Conservation (phyloP, 208 protist genomes). For the Crithidia acanthocephali region DNA sequence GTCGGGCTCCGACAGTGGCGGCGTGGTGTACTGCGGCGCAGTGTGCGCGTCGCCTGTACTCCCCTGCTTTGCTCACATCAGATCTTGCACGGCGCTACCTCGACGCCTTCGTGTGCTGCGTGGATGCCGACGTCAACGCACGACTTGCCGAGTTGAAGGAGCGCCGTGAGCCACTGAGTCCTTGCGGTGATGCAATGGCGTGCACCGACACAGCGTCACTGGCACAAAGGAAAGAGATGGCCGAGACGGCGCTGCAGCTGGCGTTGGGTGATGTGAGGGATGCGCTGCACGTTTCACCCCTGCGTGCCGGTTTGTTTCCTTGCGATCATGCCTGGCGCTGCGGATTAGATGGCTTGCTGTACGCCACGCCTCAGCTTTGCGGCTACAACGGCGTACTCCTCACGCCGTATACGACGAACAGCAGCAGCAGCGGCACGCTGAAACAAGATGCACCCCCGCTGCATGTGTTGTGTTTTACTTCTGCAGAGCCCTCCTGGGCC, state of each 20-base stretch:
- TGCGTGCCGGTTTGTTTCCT: conserved; percentile 34
- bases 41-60: conserved; percentile 14
- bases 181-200: too few relatives aligned
- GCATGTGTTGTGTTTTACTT: conserved; percentile 47
- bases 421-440: not conserved
- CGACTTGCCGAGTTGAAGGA: conserved; percentile 9
- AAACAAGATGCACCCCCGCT: conserved; percentile 23
- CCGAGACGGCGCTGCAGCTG: not conserved
- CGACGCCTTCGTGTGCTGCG: conserved; percentile 35
- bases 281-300: conserved; percentile 16
- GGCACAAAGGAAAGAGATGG: not conserved
- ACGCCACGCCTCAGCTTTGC: conserved; percentile 52
- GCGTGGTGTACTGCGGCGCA: conserved; percentile 47
- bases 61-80: conserved; percentile 11
- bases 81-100: conserved; percentile 34
- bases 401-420: not conserved
- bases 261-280: conserved; percentile 14
- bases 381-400: conserved; percentile 32
- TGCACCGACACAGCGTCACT: too few relatives aligned
- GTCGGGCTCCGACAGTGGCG: conserved; percentile 34
- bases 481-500: conserved; percentile 45
- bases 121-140: conserved; percentile 36
- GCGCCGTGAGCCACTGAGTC: too few relatives aligned
- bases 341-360: conserved; percentile 57
- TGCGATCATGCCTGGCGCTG: conserved; percentile 41